Evolutionary conservation across 352 stramenopile genomes (phyloP).

Genomic region (Globisporangium nodosum): DNA sequence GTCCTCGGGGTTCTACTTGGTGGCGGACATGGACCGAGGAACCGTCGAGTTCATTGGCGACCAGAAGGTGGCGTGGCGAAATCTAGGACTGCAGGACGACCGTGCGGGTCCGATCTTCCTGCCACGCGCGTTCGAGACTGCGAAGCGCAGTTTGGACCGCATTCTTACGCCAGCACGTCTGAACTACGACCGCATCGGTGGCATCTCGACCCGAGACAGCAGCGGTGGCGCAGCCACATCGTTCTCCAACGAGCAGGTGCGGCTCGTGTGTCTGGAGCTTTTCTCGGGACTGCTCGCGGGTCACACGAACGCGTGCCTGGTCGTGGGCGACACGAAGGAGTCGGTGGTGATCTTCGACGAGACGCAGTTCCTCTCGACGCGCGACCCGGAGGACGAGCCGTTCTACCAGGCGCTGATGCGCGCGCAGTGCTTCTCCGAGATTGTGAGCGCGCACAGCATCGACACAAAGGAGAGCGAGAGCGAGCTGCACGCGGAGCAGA

Average conservation of each 20-base stretch:
- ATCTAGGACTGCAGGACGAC: conserved; percentile 44
- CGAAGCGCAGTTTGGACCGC: conserved; percentile 50
- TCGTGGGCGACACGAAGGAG: conserved; percentile 81
- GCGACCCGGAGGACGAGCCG: conserved; percentile 39
- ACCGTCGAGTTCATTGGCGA: conserved; percentile 67
- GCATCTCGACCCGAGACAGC: conserved; percentile 1
- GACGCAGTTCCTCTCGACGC: conserved; percentile 70
- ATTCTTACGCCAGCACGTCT: conserved; percentile 34
- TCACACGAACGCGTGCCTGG: conserved; percentile 70
- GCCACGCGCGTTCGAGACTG: conserved; percentile 41
- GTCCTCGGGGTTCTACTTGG: conserved; percentile 60
- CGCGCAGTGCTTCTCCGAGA: conserved; percentile 82
- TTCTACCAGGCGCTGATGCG: conserved; percentile 72
- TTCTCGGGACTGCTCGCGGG: conserved; percentile 55
- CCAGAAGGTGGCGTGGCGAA: conserved; percentile 49
- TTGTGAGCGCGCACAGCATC: conserved; percentile 73
- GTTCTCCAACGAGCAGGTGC: conserved; percentile 37
- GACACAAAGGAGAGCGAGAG: conserved; percentile 31
- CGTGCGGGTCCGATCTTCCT: conserved; percentile 38
- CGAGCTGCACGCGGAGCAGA: conserved; percentile 9
- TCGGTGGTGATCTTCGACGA: conserved; percentile 87
- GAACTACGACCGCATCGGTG: conserved; percentile 37
- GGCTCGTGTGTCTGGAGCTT: conserved; percentile 61
- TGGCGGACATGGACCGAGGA: conserved; percentile 67
- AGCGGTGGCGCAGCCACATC: conserved; percentile 1